A percentile compares a stretch with the other conserved stretches of the same genome.
Evolutionary conservation across 2,329 filamentous ascomycete genomes (phyloP).

Genomic region (Penicillium psychrosexuale): DNA sequence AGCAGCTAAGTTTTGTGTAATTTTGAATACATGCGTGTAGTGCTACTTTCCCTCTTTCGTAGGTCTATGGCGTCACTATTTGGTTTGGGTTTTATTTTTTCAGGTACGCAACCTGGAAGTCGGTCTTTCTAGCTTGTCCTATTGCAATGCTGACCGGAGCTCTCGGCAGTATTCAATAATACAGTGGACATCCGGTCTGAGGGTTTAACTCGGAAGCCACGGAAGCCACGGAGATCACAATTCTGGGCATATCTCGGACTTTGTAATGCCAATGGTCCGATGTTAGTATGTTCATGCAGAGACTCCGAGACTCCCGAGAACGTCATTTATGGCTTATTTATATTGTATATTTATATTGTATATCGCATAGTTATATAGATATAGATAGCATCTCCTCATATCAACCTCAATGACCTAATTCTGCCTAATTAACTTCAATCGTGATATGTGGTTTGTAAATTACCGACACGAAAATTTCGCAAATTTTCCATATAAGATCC

Average conservation of each 20-base stretch:
- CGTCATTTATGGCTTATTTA: too few relatives aligned
- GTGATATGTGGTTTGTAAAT: too few relatives aligned
- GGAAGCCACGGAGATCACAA: constrained; percentile 27
- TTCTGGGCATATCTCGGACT: constrained; percentile 8
- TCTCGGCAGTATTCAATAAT: neutral
- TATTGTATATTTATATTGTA: neutral
- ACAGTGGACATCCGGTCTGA: constrained; percentile 5
- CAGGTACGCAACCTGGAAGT: neutral
- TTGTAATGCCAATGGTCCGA: constrained; percentile 5
- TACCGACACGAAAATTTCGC: neutral
- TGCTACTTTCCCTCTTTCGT: neutral
- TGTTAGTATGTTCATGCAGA: neutral
- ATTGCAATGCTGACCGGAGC: neutral
- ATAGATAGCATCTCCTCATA: neutral
- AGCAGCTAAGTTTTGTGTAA: constrained; percentile 4
- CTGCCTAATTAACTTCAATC: too few relatives aligned
- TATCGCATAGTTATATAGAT: neutral
- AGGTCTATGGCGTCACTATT: constrained; percentile 31
- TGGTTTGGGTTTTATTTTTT: neutral
- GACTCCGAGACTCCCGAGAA: neutral
- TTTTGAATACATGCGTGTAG: neutral
- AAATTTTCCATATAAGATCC: constrained; percentile 19
- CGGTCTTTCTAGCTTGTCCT: neutral
- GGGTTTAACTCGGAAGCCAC: constrained; percentile 22
- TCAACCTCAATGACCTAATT: neutral